Percentiles rank a stretch among this genome's conserved stretches.
These are phyloP conservation scores for Wickerhamiella lipophila DNA, from an alignment of 805 yeast genomes.

Conservation along the genomic window DNA sequence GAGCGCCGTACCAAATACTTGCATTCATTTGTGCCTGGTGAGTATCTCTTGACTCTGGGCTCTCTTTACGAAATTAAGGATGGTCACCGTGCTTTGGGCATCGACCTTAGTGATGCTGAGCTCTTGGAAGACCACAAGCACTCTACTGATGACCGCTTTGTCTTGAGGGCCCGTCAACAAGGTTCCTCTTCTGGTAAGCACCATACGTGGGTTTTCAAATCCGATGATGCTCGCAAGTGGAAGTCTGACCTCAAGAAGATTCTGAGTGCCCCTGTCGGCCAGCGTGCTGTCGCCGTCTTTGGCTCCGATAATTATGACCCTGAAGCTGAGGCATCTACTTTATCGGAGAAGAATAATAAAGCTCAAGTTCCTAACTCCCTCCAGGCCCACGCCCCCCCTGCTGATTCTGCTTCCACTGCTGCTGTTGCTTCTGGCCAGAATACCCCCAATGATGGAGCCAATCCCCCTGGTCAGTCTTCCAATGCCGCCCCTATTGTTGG, in stretches of 20 bases:
- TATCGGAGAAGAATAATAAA: slow-evolving; percentile 3
- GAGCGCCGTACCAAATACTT: slow-evolving; percentile 86
- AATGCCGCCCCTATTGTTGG: too few relatives aligned
- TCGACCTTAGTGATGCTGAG: slow-evolving; percentile 42
- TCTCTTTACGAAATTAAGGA: slow-evolving; percentile 79
- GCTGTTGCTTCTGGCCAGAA: background rate
- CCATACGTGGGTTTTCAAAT: slow-evolving; percentile 90
- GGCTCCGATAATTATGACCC: slow-evolving; percentile 6
- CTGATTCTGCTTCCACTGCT: slow-evolving; percentile 6
- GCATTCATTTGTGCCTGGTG: slow-evolving; percentile 81
- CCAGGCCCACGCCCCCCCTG: background rate
- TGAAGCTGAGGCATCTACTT: slow-evolving; percentile 2
- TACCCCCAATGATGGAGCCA: slow-evolving; percentile 1
- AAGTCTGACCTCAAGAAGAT: slow-evolving; percentile 60
- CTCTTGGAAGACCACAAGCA: slow-evolving; percentile 72
- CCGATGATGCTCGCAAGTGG: slow-evolving; percentile 76
- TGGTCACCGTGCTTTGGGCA: slow-evolving; percentile 20
- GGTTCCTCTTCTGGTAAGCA: slow-evolving; percentile 34
- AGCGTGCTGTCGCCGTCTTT: slow-evolving; percentile 14
- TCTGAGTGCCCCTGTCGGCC: slow-evolving; percentile 44
- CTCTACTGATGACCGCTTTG: slow-evolving; percentile 50
- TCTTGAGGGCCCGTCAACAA: slow-evolving; percentile 34
- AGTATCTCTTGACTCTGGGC: slow-evolving; percentile 44
- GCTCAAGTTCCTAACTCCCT: slow-evolving; percentile 1
- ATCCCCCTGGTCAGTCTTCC: too few relatives aligned